Evolutionary conservation across 257 asterid genomes (phyloP), one percentile per base, ranked within the genome.

Genomic region (Phtheirospermum japonicum): DNA sequence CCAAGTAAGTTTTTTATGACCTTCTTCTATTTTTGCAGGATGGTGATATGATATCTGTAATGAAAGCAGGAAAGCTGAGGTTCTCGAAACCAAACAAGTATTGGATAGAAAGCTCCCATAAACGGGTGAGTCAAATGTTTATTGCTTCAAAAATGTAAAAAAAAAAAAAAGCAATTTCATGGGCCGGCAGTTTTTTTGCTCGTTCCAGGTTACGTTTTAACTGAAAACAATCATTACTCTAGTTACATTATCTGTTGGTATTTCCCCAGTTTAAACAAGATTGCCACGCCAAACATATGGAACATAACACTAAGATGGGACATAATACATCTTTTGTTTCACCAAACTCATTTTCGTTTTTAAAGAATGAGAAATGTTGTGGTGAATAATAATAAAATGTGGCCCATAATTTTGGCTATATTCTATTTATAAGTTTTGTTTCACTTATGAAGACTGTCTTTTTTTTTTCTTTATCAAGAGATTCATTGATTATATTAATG

Each of bases 91-190:
- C 96, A 54, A 84, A 84, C 72, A 91, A 91, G 71, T 91, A 86
- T 58, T 88, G 98, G 98, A 82, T 91, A 70, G 98, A 91, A 77
- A 86, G 90, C 82, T 88, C 94, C 54, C 87, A 82, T 31, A 91
- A 85, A 74, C 84, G 95, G 75, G 98, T 91, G 76, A 77, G 96
- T 75, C 23, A 19, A 34, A 31, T 31, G 61, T 66, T 64, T 49
- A 33, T 67, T 65, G 28, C 60, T 42, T 14, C n/a, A 55, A 30
- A 28, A 14, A 18, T 56, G 42, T 30, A n/a, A 23, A 63, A 48
- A 32, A 42, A 26, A n/a, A n/a, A n/a, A 23, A 26, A 30, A 52
- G 2, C 18, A 13, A 57, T 54, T 16, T 56, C 31, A 18, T 49
- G 13, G 53, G 39, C 19, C 39, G 3, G 18, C 39, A 0, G 4